Evolutionary conservation across 129 eudicot genomes (phyloP).

Genomic region (Flaveria ramosissima): DNA sequence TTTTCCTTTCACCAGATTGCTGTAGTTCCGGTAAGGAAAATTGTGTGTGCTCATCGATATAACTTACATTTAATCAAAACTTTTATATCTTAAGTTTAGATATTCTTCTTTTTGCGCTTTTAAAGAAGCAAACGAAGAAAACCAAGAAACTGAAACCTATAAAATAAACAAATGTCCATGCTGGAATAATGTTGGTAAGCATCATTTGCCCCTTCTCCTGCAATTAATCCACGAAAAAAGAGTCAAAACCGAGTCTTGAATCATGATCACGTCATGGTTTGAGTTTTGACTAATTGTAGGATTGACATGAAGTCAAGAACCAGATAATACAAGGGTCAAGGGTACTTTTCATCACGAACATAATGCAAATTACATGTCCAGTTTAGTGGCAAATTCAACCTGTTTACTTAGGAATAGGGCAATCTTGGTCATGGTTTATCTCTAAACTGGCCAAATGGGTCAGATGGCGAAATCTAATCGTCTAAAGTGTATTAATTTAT

Average conservation of each 20-base stretch:
- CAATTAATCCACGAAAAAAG: conserved; percentile 17
- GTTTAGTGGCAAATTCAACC: background rate
- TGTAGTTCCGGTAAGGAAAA: background rate
- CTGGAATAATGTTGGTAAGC: conserved; percentile 33
- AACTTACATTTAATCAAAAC: conserved; percentile 23
- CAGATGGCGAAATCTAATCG: too few species aligned
- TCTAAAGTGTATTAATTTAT: background rate
- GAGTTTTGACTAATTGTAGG: background rate
- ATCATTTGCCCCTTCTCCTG: conserved; percentile 49
- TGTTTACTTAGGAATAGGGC: background rate
- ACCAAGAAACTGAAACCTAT: conserved; percentile 32
- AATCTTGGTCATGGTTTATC: background rate
- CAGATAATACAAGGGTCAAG: background rate
- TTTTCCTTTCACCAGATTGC: background rate
- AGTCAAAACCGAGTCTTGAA: conserved; percentile 24
- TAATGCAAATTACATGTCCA: background rate
- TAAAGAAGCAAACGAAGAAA: conserved; percentile 44
- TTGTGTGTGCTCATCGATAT: background rate
- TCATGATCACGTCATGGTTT: background rate
- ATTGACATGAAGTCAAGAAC: background rate
- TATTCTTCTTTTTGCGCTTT: conserved; percentile 68
- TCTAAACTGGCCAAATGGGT: background rate
- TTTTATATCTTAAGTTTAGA: conserved; percentile 63
- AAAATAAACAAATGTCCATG: conserved; percentile 43
- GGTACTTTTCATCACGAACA: background rate